Evolutionary conservation across 2,329 filamentous ascomycete genomes (phyloP), one percentile per base, ranked within the genome.

Genomic region (Alternaria metachromatica): DNA sequence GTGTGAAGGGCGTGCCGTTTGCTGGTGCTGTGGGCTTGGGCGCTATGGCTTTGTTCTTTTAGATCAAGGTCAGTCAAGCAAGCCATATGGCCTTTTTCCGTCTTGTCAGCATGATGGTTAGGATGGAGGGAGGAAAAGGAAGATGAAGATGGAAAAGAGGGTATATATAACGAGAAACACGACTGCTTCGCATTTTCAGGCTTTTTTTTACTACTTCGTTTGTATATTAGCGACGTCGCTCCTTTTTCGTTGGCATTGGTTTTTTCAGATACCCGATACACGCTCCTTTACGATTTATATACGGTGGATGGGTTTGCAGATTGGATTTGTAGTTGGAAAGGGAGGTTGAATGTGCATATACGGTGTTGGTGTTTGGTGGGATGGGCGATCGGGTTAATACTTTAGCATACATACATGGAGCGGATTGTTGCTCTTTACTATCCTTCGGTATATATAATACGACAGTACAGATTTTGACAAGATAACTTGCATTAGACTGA

Each of bases 1-100:
- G 62, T 6, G 67, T 68, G 43, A 55, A 60, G 65, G 72, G 30
- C 13, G 20, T 63, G 3, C 62, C 54, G 12, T 62, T 51, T 7
- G 76, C 77, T 41, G 49, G 49, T 0, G 49, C 30, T n/a, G 49
- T 53, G 8, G 28, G 49, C 20, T 53, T 37, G 9, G 49, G 49
- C 6, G 49, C 49, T 21, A 20, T 53, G 8, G 49, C 49, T 15
- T 25, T 53, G 13, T n/a, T 53, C 11, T 53, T 53, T 15, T 53
- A 41, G n/a, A 20, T 21, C 12, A n/a, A 3, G 30, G 3, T 3
- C 0, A 33, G 30, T 2, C n/a, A 12, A 30, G 28, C 0, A 15
- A 33, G 30, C 15, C 30, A 0, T 15, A 15, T 4, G 13, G 30
- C 13, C 30, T 33, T 3, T 15, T 15, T 6, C 30, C 2, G 9